phyloP scores from a whole-genome alignment of 805 yeast species.

The Nakazawaea sp. region DNA sequence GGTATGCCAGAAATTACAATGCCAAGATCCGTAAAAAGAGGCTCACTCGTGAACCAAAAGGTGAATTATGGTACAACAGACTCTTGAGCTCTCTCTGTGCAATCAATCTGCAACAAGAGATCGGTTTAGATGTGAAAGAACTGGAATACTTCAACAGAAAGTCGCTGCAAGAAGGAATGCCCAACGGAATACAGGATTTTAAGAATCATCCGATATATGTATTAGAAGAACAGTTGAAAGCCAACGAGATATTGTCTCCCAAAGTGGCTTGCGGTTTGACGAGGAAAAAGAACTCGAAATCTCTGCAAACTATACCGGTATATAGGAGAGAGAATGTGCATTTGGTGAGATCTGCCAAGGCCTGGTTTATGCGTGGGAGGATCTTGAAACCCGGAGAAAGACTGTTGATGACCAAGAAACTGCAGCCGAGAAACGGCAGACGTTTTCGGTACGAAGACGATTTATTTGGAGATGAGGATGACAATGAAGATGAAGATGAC shows the following conservation, averaged over 20 bases:
- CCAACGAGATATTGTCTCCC: conserved; percentile 68
- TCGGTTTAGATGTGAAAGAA: conserved; percentile 45
- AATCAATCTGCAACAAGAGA: conserved; percentile 16
- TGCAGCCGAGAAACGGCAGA: conserved; percentile 15
- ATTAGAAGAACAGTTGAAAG: conserved; percentile 64
- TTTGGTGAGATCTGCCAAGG: conserved; percentile 61
- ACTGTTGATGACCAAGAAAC: conserved; percentile 42
- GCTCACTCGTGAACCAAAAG: conserved; percentile 51
- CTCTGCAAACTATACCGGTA: conserved; percentile 45
- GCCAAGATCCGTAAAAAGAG: conserved; percentile 72
- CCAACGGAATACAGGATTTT: conserved; percentile 75
- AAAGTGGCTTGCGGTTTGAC: conserved; percentile 71
- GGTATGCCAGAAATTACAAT: conserved; percentile 68
- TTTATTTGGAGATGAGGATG: conserved; percentile 22
- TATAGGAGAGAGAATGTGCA: conserved; percentile 63
- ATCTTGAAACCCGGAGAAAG: conserved; percentile 63
- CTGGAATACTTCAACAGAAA: conserved; percentile 52
- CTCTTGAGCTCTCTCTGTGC: conserved; percentile 30
- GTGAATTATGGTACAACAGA: conserved; percentile 53
- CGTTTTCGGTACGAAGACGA: conserved; percentile 20
- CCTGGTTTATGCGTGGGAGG: conserved; percentile 84
- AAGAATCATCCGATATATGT: conserved; percentile 84
- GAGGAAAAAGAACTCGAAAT: conserved; percentile 33
- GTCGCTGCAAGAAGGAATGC: conserved; percentile 78
- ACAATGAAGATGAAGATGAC: conserved; percentile 39